Base-by-base conservation (phyloP, 2,329 filamentous ascomycete genomes). In the Botrytis cinerea region DNA sequence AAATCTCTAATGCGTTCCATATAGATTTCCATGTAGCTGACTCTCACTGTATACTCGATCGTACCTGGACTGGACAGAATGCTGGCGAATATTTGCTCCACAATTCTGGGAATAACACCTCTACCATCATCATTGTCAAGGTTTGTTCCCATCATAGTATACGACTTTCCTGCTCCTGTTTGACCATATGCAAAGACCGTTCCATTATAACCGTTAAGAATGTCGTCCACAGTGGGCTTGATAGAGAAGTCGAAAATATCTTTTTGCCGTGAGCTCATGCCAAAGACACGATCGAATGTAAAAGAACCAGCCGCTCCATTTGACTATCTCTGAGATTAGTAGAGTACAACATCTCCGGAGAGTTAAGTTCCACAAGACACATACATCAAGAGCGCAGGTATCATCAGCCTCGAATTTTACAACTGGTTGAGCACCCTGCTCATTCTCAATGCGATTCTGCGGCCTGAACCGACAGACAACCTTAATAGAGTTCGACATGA, bases 21-120 rank as follows among this genome's bases (percentile, higher is more conserved):
- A 86, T 99, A 99, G 77, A 99, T 98, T 84, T 99, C 96, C 95
- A 99, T 98, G 84, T 98, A 98, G 83, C 94, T 97, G 81, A 98
- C 95, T 73, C 95, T 91, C 71, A 99, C 95, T n/a, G 95, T 98
- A 83, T 98, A 98, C 84, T 98, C 96, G 82, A 98, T 98, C 78
- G 93, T 97, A 79, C 91, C 91, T 61, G 95, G 93, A 79, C 94
- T 97, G 35, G 93, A 90, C 84, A 98, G 87, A 82, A 98, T 98
- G 84, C 93, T 97, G 79, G 93, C 91, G 82, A 98, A 98, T 82
- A 98, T 98, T 85, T 98, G 95, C 84, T 98, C 94, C 78, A 98
- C 92, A 78, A 98, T 98, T 80, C 96, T 92, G 69, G 96, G 96
- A 79, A 98, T 98, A 76, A 99, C 95, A 87, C 96, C 96, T 82